Conservation (phyloP, 768 basidiomycete genomes). For the Podaxis carcinomalis region DNA sequence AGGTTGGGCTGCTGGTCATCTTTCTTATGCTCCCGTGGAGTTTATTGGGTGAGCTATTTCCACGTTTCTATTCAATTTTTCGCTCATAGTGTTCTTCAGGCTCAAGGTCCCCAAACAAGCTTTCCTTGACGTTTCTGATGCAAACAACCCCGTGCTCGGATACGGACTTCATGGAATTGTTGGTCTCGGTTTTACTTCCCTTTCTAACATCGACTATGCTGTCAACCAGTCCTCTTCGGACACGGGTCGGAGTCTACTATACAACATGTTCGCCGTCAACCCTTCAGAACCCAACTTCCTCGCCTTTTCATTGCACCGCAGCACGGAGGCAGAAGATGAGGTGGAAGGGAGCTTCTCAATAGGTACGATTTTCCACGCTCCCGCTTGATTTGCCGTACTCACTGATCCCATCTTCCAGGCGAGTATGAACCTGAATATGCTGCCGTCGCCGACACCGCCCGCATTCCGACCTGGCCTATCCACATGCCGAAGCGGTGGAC, state of each 20-base stretch:
- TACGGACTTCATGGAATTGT: conserved; percentile 71
- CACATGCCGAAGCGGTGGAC: conserved; percentile 67
- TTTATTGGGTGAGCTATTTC: conserved; percentile 60
- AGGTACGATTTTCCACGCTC: conserved; percentile 35
- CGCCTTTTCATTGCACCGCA: conserved; percentile 68
- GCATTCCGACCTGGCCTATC: conserved; percentile 73
- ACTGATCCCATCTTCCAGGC: conserved; percentile 33
- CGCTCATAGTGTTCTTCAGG: conserved; percentile 29
- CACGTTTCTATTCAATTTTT: not conserved
- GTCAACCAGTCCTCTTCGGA: conserved; percentile 55
- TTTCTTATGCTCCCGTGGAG: conserved; percentile 56
- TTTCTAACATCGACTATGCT: conserved; percentile 65
- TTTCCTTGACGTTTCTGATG: conserved; percentile 56
- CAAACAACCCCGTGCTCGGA: conserved; percentile 67
- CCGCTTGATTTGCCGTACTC: not conserved
- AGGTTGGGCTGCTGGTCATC: conserved; percentile 69
- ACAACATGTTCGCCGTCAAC: conserved; percentile 71
- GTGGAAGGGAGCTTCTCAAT: conserved; percentile 70
- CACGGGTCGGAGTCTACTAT: conserved; percentile 65
- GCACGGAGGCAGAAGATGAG: conserved; percentile 44
- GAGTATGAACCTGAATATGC: conserved; percentile 64
- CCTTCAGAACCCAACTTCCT: conserved; percentile 75
- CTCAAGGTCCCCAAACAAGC: conserved; percentile 67
- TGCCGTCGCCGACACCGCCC: conserved; percentile 48
- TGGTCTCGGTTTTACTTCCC: conserved; percentile 73